phyloP scores from a whole-genome alignment of 805 yeast genomes.

The Metschnikowia dekortorum region DNA sequence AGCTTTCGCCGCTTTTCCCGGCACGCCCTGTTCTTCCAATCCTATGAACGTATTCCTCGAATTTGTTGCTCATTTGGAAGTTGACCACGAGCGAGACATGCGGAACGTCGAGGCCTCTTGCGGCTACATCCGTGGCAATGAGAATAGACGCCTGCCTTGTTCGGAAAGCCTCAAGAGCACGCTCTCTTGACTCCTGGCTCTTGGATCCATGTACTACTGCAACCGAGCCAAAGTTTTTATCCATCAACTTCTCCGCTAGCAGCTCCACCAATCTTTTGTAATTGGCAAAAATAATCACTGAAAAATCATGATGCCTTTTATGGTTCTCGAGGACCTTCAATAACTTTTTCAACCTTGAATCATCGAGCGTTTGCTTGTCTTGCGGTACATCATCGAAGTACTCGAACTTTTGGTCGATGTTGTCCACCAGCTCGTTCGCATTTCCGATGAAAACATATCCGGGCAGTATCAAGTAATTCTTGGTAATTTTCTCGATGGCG shows the following conservation, averaged over 20 bases:
- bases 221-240: conserved; percentile 37
- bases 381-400: conserved; percentile 28
- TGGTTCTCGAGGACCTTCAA: conserved; percentile 38
- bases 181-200: conserved; percentile 79
- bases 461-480: conserved; percentile 58
- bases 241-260: conserved; percentile 47
- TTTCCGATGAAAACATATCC: conserved; percentile 65
- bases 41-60: conserved; percentile 87
- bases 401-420: conserved; percentile 65
- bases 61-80: conserved; percentile 71
- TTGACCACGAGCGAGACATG: conserved; percentile 81
- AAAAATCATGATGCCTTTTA: conserved; percentile 29
- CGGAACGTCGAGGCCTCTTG: conserved; percentile 92
- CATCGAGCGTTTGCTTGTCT: conserved; percentile 26
- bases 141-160: conserved; percentile 54
- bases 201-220: conserved; percentile 83
- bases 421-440: conserved; percentile 59
- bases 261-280: conserved; percentile 69
- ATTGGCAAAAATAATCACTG: conserved; percentile 77
- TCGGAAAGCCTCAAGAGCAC: conserved; percentile 59
- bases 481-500: conserved; percentile 61
- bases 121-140: conserved; percentile 93
- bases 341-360: conserved; percentile 41
- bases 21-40: conserved; percentile 98
- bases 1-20: conserved; percentile 72